Evolutionary conservation across 2,329 filamentous ascomycete genomes (phyloP), one percentile per base, ranked within the genome.

Genomic region (Aspergillus versicolor): DNA sequence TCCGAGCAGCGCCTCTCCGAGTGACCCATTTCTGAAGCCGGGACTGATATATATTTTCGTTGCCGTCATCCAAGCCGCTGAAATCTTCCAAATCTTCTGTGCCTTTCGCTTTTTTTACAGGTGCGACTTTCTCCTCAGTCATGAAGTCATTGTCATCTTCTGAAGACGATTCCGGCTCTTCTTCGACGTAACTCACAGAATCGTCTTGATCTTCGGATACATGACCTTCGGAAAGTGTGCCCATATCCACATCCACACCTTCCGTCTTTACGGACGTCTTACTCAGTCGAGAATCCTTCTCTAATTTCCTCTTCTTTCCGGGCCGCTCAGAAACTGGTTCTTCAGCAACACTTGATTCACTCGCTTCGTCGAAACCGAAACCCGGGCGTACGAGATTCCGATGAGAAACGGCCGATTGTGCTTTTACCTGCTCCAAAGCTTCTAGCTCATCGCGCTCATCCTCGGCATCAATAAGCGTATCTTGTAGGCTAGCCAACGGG

Each of bases 391-490:
- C 81, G 41, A 94, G 79, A 52, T 88, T 83, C 60, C 90, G 87
- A 66, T 93, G 90, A 8, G 88, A 91, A 38, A 82, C 81, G 11
- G 81, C 80, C 7, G 81, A 63, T 57, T 69, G 65, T 21, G 62
- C 62, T 27, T 66, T 69, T 32, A 68, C 66, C 44, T 70, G 71
- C 47, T 80, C 77, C 12, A 80, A 77, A 11, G 78, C 79, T 22
- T 85, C 72, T 9, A 73, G 71, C 34, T 81, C 80, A 13, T 80
- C 77, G 2, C 80, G 77, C 76, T 82, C 89, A 56, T 91, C 88
- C 69, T 96, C 92, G 0, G 90, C 91, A 70, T 95, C 90, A 13
- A 92, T 78, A 57, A 96, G 83, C 2, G 88, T 88, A 67, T 92
- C 87, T 11, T 89, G 88, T 15, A 96, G 79, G 58, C 87, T 88